Conservation (phyloP, 768 basidiomycete species). For the Macrolepiota fuliginosa region DNA sequence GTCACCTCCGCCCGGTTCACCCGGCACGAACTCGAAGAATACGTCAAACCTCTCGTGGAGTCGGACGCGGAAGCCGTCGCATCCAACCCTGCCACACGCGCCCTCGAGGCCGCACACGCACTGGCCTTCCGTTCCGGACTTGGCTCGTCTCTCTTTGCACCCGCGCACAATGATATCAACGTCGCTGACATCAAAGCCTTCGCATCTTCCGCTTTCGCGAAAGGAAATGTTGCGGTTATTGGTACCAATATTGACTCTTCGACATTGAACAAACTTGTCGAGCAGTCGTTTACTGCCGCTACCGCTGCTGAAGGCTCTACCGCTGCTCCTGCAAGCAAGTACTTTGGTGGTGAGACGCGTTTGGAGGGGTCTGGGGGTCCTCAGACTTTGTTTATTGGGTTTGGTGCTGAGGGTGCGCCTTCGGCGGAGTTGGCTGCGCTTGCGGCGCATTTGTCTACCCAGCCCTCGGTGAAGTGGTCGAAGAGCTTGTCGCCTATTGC, state of each 20-base stretch:
- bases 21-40: constrained; percentile 75
- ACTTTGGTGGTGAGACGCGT: constrained; percentile 86
- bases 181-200: constrained; percentile 71
- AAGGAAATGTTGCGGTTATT: constrained; percentile 80
- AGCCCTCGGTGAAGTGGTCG: constrained; percentile 85
- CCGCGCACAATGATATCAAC: constrained; percentile 61
- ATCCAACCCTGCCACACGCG: constrained; percentile 60
- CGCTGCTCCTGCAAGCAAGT: constrained; percentile 37
- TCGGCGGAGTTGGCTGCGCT: constrained; percentile 77
- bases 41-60: constrained; percentile 66
- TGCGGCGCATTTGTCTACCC: constrained; percentile 75
- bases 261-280: constrained; percentile 68
- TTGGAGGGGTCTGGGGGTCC: constrained; percentile 57
- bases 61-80: constrained; percentile 65
- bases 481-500: constrained; percentile 69
- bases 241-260: constrained; percentile 83
- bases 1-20: constrained; percentile 80
- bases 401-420: constrained; percentile 67
- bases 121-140: constrained; percentile 95
- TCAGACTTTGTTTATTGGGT: constrained; percentile 86
- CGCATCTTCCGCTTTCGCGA: constrained; percentile 70
- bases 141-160: constrained; percentile 85
- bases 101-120: constrained; percentile 84
- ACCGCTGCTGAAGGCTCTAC: constrained; percentile 34
- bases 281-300: constrained; percentile 55